Evolutionary conservation across 2,329 filamentous ascomycete species (phyloP).

Genomic region (Hansfordia pulvinata): DNA sequence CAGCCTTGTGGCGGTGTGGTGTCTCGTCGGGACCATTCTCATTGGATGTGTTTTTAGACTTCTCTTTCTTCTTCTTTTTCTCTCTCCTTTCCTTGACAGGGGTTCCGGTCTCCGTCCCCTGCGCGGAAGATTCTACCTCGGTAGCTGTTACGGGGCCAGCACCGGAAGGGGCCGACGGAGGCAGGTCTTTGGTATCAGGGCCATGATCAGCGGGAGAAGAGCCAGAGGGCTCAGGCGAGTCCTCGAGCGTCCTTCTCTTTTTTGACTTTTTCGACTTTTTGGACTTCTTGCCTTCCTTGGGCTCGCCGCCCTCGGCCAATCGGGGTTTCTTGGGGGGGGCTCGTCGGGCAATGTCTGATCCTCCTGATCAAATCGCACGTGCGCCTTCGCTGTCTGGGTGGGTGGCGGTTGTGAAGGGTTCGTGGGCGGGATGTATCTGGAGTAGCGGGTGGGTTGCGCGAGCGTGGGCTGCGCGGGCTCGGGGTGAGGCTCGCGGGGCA

Average conservation of each 20-base stretch:
- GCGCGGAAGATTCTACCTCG: no score
- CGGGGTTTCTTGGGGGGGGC: constrained; percentile 12
- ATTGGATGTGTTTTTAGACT: constrained; percentile 10
- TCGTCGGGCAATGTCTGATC: constrained; percentile 1
- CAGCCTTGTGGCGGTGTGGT: constrained; percentile 27
- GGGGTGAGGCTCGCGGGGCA: no score
- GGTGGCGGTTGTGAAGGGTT: constrained; percentile 8
- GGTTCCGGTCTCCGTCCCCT: no score
- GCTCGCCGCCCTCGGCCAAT: constrained; percentile 8
- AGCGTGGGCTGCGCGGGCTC: constrained; percentile 4
- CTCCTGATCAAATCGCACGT: background rate
- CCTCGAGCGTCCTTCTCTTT: constrained; percentile 8
- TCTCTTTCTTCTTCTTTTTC: constrained; percentile 20
- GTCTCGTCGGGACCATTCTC: constrained; percentile 9
- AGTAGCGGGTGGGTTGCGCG: constrained; percentile 14
- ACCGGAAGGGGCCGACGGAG: no score
- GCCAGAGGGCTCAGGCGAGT: constrained; percentile 6
- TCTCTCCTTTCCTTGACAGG: constrained; percentile 9
- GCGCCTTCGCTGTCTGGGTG: constrained; percentile 4
- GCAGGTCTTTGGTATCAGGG: no score
- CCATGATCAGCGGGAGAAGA: no score
- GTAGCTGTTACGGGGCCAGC: no score
- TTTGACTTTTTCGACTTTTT: constrained; percentile 20
- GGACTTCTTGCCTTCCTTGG: constrained; percentile 14
- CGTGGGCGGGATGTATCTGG: constrained; percentile 21